Evolutionary conservation across 306 rosid genomes (phyloP), one percentile per base, ranked within the genome.

Genomic region (Clitoria ternatea): DNA sequence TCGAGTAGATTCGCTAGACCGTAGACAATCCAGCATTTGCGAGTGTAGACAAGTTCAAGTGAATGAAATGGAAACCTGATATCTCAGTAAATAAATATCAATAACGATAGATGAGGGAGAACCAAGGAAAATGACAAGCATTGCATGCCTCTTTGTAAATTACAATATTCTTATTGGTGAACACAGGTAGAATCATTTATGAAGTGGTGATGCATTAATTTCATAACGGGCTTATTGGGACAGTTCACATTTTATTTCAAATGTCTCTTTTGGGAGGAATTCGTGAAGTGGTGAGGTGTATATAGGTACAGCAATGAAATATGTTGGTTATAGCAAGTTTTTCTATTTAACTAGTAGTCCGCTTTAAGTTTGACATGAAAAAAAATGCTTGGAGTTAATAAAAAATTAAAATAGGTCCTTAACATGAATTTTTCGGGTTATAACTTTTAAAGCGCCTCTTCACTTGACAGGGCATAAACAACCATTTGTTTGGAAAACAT

Each of bases 81-180:
- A 56, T 49, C 69, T 49, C 23, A 50, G 75, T 42, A 78, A 33
- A 78, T 78, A 60, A 69, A 27, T 33, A 63, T 36, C 13, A 23
- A 50, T 3, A 26, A 23, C 7, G 61, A 5, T 39, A 62, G 55
- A 70, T 37, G 44, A 48, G 61, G 36, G 65, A 30, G 61, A 60
- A 48, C 11, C 26, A 40, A 53, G 69, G 45, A 65, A 73, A 75
- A 36, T 57, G 69, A 63, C 42, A 32, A 44, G 57, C 29, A 61
- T 36, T 50, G 39, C 72, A 50, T 13, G 37, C 42, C 47, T 13
- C 54, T 10, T 10, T 82, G 83, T 75, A 78, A 69, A 80, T 80
- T 54, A 19, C 66, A 50, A 40, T 33, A 40, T 74, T 74, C 72
- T 77, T 57, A 19, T 64, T 64, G n/a, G 39, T 62, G 60, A 40